Conservation (phyloP, 2,329 filamentous ascomycete species). For the Botrytis deweyae region DNA sequence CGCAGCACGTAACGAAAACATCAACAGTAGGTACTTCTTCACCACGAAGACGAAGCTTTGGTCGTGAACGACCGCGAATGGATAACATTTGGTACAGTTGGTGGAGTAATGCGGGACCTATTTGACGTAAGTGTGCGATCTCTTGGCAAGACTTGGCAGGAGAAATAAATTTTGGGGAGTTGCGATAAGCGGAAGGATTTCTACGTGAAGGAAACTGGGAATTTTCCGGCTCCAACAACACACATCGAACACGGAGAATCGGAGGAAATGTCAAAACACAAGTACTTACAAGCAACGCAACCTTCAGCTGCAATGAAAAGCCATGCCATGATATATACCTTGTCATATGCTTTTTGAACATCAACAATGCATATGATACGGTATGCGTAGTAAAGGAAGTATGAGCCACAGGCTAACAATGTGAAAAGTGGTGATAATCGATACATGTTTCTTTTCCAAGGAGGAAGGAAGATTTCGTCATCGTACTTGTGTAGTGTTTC, state of each 20-base stretch:
- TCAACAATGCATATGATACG: conserved; percentile 53
- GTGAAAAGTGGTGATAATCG: conserved; percentile 32
- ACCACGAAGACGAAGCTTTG: conserved; percentile 47
- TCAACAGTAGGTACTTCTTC: conserved; percentile 53
- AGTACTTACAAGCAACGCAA: conserved; percentile 43
- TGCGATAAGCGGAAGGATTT: not conserved
- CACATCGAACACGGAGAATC: not conserved
- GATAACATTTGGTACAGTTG: conserved; percentile 58
- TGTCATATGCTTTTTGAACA: conserved; percentile 46
- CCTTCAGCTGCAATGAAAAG: conserved; percentile 57
- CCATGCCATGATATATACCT: conserved; percentile 53
- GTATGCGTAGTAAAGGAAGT: conserved; percentile 49
- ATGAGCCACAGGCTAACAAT: conserved; percentile 26
- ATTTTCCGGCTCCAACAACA: not conserved
- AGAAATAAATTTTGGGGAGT: not conserved
- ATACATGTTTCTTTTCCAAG: conserved; percentile 30
- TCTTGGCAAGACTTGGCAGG: not conserved
- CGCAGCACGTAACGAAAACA: conserved; percentile 57
- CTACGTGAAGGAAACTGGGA: not conserved
- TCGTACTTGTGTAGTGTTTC: conserved; percentile 30
- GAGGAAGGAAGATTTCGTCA: conserved; percentile 27
- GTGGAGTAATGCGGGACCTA: conserved; percentile 55
- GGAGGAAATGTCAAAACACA: not conserved
- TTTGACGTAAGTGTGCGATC: conserved; percentile 11
- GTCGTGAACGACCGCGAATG: conserved; percentile 53